Percentiles rank a stretch among this genome's conserved stretches.
Conservation (phyloP, 768 basidiomycete genomes). For the Cantharellus cinnabarinus region DNA sequence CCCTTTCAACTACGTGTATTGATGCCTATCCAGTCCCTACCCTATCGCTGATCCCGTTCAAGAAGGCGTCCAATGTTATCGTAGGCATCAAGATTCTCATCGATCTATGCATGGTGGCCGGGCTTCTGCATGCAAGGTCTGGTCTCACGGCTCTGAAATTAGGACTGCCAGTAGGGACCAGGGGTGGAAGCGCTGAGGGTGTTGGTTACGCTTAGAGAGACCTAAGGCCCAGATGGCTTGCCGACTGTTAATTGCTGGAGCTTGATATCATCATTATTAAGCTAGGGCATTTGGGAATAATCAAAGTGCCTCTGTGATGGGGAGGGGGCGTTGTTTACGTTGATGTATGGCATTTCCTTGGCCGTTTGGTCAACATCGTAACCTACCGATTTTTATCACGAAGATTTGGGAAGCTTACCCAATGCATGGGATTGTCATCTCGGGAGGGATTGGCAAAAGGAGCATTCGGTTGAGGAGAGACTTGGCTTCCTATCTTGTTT, state of each 20-base stretch:
- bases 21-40: constrained; percentile 51
- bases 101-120: constrained; percentile 46
- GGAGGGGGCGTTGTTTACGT: constrained; percentile 21
- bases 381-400: constrained; percentile 43
- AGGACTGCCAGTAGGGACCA: constrained; percentile 75
- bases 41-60: constrained; percentile 41
- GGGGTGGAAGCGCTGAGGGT: constrained; percentile 55
- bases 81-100: constrained; percentile 27
- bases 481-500: constrained; percentile 31
- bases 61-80: constrained; percentile 77
- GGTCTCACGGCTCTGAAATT: constrained; percentile 74
- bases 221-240: constrained; percentile 35
- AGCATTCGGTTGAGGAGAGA: constrained; percentile 38
- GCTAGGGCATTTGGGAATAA: constrained; percentile 21
- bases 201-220: constrained; percentile 33
- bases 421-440: constrained; percentile 45
- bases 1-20: constrained; percentile 59
- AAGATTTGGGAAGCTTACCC: constrained; percentile 29
- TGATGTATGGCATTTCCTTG: constrained; percentile 66
- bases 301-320: constrained; percentile 9
- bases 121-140: constrained; percentile 75
- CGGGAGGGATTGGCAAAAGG: constrained; percentile 76
- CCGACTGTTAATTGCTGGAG: constrained; percentile 61
- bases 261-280: constrained; percentile 39
- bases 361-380: constrained; percentile 50